Evolutionary conservation across 148 eudicot genomes (phyloP).

Genomic region (Silene uniflora): DNA sequence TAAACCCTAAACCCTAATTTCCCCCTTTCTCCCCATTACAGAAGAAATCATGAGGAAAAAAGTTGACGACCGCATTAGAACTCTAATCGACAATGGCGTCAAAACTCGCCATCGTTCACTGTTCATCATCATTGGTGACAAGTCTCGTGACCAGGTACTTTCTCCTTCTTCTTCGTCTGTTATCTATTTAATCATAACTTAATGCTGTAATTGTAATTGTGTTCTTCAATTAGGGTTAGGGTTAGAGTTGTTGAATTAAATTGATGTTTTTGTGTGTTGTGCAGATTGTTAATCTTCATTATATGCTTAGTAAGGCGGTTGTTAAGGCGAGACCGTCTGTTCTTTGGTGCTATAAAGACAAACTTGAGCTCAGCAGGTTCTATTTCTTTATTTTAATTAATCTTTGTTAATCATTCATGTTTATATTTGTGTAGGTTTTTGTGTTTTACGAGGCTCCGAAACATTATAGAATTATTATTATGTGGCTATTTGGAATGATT

Average conservation of each 20-base stretch:
- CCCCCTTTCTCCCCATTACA: neutral
- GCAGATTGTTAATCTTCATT: slow-evolving; percentile 88
- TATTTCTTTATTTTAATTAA: neutral
- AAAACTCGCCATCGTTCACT: slow-evolving; percentile 80
- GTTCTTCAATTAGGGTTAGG: neutral
- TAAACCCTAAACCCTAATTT: slow-evolving; percentile 16
- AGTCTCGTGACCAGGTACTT: slow-evolving; percentile 69
- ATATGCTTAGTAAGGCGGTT: slow-evolving; percentile 58
- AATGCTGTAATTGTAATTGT: neutral
- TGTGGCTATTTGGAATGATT: neutral
- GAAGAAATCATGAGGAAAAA: slow-evolving; percentile 68
- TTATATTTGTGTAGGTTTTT: no score
- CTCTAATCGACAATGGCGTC: slow-evolving; percentile 91
- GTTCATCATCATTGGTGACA: slow-evolving; percentile 82
- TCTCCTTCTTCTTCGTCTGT: neutral
- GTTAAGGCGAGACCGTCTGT: slow-evolving; percentile 68
- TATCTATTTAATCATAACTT: neutral
- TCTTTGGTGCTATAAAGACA: slow-evolving; percentile 88
- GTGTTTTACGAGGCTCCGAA: no score
- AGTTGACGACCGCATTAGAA: slow-evolving; percentile 85
- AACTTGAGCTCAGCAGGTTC: slow-evolving; percentile 84
- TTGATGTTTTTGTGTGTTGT: slow-evolving; percentile 2
- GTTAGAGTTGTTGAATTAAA: neutral
- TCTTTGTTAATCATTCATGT: no score
- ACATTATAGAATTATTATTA: no score